Percentiles rank a stretch among this genome's conserved stretches.
Evolutionary conservation across 2,329 filamentous ascomycete genomes (phyloP).

Genomic region (Aspergillus alliaceus): DNA sequence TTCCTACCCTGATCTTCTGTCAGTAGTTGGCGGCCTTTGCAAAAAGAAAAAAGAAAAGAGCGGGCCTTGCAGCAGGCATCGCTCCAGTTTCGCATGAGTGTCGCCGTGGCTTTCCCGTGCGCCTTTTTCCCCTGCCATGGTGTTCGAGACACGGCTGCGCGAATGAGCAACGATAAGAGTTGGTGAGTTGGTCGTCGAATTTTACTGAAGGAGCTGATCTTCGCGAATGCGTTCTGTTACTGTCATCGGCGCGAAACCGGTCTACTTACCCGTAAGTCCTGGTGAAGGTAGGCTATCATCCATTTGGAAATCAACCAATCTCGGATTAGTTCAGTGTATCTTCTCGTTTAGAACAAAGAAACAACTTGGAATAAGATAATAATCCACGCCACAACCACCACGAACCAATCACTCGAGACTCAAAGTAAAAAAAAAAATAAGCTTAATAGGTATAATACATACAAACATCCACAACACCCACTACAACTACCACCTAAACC

Average conservation of each 20-base stretch:
- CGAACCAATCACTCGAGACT: neutral
- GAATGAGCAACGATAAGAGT: constrained; percentile 11
- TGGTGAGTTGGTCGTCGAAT: constrained; percentile 28
- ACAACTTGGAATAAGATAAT: no score
- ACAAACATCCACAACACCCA: neutral
- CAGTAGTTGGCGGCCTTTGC: constrained; percentile 31
- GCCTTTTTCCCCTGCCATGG: neutral
- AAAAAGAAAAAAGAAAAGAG: no score
- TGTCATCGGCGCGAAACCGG: neutral
- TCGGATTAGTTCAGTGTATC: neutral
- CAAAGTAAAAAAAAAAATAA: neutral
- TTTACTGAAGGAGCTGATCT: constrained; percentile 10
- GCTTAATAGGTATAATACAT: constrained; percentile 7
- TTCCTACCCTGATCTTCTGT: constrained; percentile 34
- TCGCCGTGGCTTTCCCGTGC: neutral
- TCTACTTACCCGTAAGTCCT: constrained; percentile 11
- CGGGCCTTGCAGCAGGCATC: constrained; percentile 6
- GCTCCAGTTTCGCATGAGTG: neutral
- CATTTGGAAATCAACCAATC: constrained; percentile 1
- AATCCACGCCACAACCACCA: no score
- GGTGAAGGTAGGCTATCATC: constrained; percentile 13
- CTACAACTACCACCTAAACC: neutral
- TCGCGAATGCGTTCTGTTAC: neutral
- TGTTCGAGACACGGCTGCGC: neutral
- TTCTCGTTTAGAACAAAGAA: neutral